phyloP scores from a whole-genome alignment of 352 stramenopile species.

The Phytophthora palmivora region DNA sequence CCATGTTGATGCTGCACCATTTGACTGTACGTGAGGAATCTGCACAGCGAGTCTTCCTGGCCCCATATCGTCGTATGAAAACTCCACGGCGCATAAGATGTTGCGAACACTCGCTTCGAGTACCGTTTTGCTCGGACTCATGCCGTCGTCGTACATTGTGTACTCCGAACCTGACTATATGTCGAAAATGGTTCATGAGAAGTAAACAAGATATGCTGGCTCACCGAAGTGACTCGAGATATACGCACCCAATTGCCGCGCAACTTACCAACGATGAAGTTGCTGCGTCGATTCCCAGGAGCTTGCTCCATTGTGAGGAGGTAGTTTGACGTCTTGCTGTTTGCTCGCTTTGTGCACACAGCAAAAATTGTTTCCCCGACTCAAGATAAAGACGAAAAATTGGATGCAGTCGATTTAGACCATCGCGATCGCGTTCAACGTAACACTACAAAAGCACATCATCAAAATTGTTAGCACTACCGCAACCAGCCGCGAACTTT shows the following conservation, averaged over 20 bases:
- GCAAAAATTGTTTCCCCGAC: slow-evolving; percentile 54
- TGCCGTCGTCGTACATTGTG: slow-evolving; percentile 59
- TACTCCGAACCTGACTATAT: slow-evolving; percentile 64
- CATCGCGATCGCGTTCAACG: slow-evolving; percentile 59
- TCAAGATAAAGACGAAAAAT: slow-evolving; percentile 69
- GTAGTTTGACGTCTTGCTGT: slow-evolving; percentile 70
- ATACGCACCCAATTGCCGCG: slow-evolving; percentile 59
- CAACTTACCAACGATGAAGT: slow-evolving; percentile 61
- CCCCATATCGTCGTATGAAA: slow-evolving; percentile 77
- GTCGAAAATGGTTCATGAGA: background rate
- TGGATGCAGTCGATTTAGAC: slow-evolving; percentile 55
- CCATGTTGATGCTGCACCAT: slow-evolving; percentile 29
- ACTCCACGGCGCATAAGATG: slow-evolving; percentile 59
- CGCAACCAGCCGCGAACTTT: background rate
- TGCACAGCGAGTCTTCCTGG: slow-evolving; percentile 55
- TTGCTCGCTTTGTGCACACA: slow-evolving; percentile 55
- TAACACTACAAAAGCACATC: slow-evolving; percentile 41
- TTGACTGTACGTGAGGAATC: slow-evolving; percentile 47
- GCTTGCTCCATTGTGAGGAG: slow-evolving; percentile 58
- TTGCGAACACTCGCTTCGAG: slow-evolving; percentile 53
- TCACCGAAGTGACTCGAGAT: background rate
- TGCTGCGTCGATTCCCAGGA: slow-evolving; percentile 42
- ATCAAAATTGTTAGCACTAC: background rate
- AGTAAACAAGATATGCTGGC: background rate
- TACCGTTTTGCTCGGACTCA: slow-evolving; percentile 55